A percentile compares a stretch with the other conserved stretches of the same genome.
phyloP scores from a whole-genome alignment of 1,139 yeast genomes.

The Kurtzmaniella natalensis region DNA sequence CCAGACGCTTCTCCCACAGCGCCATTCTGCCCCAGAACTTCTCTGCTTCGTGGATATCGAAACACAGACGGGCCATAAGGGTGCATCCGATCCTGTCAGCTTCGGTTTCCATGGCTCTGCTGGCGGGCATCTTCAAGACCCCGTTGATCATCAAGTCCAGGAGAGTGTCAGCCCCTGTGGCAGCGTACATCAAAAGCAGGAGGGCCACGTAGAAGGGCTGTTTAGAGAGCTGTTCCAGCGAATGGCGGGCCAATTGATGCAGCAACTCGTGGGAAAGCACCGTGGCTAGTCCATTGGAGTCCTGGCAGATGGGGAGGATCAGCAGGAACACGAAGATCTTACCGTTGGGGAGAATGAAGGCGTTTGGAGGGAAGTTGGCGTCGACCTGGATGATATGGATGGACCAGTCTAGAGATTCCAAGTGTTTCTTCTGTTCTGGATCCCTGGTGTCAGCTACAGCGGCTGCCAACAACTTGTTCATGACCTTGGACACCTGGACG shows the following conservation, averaged over 20 bases:
- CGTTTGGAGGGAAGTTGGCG: slow-evolving; percentile 75
- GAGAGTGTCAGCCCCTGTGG: slow-evolving; percentile 45
- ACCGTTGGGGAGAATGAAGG: slow-evolving; percentile 94
- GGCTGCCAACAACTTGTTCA: slow-evolving; percentile 59
- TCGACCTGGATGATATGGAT: slow-evolving; percentile 73
- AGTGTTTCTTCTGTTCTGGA: slow-evolving; percentile 28
- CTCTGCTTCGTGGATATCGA: slow-evolving; percentile 67
- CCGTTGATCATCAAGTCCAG: slow-evolving; percentile 56
- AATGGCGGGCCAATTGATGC: slow-evolving; percentile 89
- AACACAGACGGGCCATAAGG: slow-evolving; percentile 89
- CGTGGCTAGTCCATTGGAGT: slow-evolving; percentile 91
- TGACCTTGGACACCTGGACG: slow-evolving; percentile 51
- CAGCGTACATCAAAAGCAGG: slow-evolving; percentile 44
- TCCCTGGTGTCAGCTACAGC: slow-evolving; percentile 34
- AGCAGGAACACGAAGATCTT: slow-evolving; percentile 86
- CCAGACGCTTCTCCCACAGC: slow-evolving; percentile 39
- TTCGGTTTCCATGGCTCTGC: slow-evolving; percentile 90
- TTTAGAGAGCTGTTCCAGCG: slow-evolving; percentile 72
- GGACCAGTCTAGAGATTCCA: slow-evolving; percentile 60
- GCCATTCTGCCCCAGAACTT: slow-evolving; percentile 82
- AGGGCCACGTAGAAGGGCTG: slow-evolving; percentile 56
- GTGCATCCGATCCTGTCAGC: slow-evolving; percentile 93
- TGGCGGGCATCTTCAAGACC: slow-evolving; percentile 71
- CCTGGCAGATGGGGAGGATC: slow-evolving; percentile 70
- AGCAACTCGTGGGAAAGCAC: slow-evolving; percentile 91